phyloP scores from a whole-genome alignment of 768 basidiomycete species.

The Russula virescens region DNA sequence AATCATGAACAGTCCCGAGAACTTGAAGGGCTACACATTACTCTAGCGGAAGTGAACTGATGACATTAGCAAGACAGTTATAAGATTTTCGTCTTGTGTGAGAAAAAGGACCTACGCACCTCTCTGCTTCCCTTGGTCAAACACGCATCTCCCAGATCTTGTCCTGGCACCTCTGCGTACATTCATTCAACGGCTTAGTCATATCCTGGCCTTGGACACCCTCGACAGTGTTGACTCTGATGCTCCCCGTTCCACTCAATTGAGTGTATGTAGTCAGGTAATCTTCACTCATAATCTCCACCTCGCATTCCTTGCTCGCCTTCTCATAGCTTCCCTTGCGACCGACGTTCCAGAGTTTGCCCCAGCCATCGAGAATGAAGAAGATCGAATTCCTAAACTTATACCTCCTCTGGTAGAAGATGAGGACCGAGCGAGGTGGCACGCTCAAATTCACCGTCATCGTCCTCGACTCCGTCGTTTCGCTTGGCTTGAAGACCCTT shows the following conservation, averaged over 20 bases:
- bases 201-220: too few species aligned
- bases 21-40: too few species aligned
- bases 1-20: too few species aligned
- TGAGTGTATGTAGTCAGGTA: background rate
- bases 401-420: background rate
- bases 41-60: too few species aligned
- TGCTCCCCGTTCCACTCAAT: background rate
- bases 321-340: background rate
- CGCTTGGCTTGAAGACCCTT: background rate
- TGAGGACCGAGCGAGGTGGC: background rate
- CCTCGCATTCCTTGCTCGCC: background rate
- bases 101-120: too few species aligned
- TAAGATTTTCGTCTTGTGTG: too few species aligned
- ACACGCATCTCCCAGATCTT: background rate
- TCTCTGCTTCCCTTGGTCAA: too few species aligned
- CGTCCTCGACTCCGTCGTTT: background rate
- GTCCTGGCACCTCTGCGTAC: too few species aligned
- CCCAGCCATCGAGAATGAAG: background rate
- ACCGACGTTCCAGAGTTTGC: background rate
- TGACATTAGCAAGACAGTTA: too few species aligned
- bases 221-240: background rate
- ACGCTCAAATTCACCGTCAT: background rate
- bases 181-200: background rate
- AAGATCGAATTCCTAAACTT: background rate
- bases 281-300: slow-evolving; percentile 5